Base-by-base conservation (phyloP, 2,329 filamentous ascomycete genomes). In the Aspergillus neotritici region DNA sequence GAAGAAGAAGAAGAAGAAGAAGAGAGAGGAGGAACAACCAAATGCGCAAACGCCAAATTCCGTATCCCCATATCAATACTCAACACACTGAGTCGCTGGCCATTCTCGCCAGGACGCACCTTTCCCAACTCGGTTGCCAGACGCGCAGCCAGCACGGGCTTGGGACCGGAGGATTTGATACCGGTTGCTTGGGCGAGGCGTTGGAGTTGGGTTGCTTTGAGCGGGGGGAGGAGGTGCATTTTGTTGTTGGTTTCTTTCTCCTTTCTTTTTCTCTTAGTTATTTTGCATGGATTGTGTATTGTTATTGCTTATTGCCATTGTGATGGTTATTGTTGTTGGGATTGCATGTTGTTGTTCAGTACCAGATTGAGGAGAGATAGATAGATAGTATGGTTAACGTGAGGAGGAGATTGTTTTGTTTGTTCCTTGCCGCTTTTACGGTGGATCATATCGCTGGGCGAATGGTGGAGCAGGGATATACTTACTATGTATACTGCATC, bases 51-150 rank as follows among this genome's bases (percentile, higher is more conserved):
- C 1, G 86, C 87, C 4, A 94, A 71, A 61, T 94, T 94, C 34
- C 80, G 80, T 52, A 94, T 85, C 4, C 87, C 87, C 79, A 93
- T 84, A 62, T 94, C 87, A 49, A 94, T 84, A 60, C 86, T 90
- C 29, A 93, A 64, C 16, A 93, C 73, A 34, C 82, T 74, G 53
- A 70, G 46, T 34, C 53, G 44, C 11, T 32, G 44, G 31, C 31
- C 8, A 12, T 12, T n/a, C 15, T 34, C 13, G 8, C 11, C 29
- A 16, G 4, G 14, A n/a, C 17, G 7, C 3, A 25, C 21, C 21
- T 8, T 6, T 25, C 21, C 16, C 10, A 56, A 49, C 30, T 44
- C 60, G 4, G 16, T 50, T 13, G 67, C 54, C 13, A 87, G 67
- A 1, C 77, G 73, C n/a, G 66, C 54, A 9, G 71, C 56, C 4